Evolutionary conservation across 2,329 filamentous ascomycete species (phyloP).

Genomic region (Nothophoma quercina): DNA sequence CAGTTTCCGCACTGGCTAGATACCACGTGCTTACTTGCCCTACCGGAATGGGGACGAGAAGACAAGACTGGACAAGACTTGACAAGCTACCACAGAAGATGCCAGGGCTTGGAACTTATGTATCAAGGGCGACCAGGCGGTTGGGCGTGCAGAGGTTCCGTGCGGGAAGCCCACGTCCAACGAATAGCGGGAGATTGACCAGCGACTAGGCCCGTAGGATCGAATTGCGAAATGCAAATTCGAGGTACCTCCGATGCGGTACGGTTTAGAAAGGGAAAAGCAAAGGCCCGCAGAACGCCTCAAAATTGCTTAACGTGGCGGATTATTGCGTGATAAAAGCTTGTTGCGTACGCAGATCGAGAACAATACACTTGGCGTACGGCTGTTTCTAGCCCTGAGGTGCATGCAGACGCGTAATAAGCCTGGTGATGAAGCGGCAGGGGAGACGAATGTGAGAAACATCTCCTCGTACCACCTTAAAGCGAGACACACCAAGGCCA

Average conservation of each 20-base stretch:
- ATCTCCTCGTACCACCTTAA: constrained; percentile 6
- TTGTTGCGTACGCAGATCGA: constrained; percentile 3
- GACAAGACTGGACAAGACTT: constrained; percentile 29
- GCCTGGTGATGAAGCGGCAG: constrained; percentile 9
- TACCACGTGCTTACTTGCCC: constrained; percentile 23
- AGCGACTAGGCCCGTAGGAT: constrained; percentile 7
- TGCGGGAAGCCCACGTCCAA: constrained; percentile 13
- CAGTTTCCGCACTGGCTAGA: constrained; percentile 14
- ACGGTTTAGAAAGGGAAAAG: constrained; percentile 22
- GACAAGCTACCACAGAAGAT: constrained; percentile 37
- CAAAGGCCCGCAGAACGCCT: constrained; percentile 27
- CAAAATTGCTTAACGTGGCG: constrained; percentile 33
- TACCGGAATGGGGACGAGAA: constrained; percentile 2
- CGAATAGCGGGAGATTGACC: constrained; percentile 14
- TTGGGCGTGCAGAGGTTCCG: constrained; percentile 19
- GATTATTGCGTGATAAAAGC: constrained; percentile 37
- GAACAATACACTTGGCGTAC: constrained; percentile 4
- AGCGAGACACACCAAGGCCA: constrained; percentile 10
- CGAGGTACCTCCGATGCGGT: constrained; percentile 2
- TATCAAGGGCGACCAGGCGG: constrained; percentile 22
- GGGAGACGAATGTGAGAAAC: neutral
- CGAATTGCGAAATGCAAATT: constrained; percentile 7
- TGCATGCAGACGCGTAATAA: constrained; percentile 6
- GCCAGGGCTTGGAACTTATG: constrained; percentile 39
- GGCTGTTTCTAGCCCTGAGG: constrained; percentile 1